Evolutionary conservation across 306 rosid species (phyloP).

Genomic region (Corylus avellana): DNA sequence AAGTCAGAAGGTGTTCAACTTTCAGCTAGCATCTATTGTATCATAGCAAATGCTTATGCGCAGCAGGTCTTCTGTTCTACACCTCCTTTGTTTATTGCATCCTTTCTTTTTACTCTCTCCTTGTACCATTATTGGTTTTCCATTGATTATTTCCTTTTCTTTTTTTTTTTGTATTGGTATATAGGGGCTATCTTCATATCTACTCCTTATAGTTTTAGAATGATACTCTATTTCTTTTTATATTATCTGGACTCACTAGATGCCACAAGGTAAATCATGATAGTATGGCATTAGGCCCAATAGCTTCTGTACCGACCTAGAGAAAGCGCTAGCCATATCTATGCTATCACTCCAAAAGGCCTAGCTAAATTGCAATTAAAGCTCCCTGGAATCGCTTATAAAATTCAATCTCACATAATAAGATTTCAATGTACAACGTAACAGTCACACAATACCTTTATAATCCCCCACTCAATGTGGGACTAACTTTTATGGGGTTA

Average conservation of each 20-base stretch:
- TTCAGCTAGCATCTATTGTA: slow-evolving; percentile 60
- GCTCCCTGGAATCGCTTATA: too few species aligned
- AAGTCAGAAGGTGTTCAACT: slow-evolving; percentile 58
- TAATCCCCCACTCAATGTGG: too few species aligned
- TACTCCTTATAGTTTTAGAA: not conserved
- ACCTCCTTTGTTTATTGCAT: slow-evolving; percentile 3
- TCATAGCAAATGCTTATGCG: slow-evolving; percentile 76
- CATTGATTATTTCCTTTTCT: not conserved
- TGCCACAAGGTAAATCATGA: not conserved
- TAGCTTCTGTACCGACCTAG: not conserved
- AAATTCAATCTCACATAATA: too few species aligned
- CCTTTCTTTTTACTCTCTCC: not conserved
- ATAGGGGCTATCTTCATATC: too few species aligned
- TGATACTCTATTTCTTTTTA: not conserved
- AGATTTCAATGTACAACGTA: too few species aligned
- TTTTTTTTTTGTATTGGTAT: not conserved
- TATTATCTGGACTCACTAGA: not conserved
- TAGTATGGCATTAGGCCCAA: not conserved
- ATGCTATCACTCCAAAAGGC: too few species aligned
- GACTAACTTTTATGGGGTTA: not conserved
- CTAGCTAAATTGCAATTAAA: too few species aligned
- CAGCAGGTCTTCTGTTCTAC: slow-evolving; percentile 54
- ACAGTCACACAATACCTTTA: too few species aligned
- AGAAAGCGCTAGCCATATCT: too few species aligned
- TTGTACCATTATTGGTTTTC: not conserved